Conservation (phyloP, 2,329 filamentous ascomycete species). For the Penicillium corylophilum region DNA sequence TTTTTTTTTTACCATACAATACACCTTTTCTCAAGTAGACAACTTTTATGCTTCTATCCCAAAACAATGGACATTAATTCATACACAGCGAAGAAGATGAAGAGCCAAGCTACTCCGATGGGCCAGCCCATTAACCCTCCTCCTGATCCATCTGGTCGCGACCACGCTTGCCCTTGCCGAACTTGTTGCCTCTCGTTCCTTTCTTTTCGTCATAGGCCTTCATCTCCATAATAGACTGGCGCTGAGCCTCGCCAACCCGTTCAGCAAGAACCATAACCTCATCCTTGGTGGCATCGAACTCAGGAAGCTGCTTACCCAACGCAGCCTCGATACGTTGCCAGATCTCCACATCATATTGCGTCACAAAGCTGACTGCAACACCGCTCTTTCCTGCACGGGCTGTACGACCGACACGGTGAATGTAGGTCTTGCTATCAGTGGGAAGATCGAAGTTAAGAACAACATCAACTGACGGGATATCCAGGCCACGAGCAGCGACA, state of each 20-base stretch:
- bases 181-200: slow-evolving; percentile 48
- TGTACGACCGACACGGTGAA: slow-evolving; percentile 85
- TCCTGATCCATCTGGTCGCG: slow-evolving; percentile 72
- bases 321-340: slow-evolving; percentile 79
- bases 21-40: background rate
- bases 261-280: slow-evolving; percentile 80
- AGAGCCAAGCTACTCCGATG: background rate
- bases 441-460: slow-evolving; percentile 86
- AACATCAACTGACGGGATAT: slow-evolving; percentile 87
- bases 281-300: slow-evolving; percentile 71
- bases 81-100: slow-evolving; percentile 2
- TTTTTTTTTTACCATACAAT: background rate
- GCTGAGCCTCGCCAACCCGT: slow-evolving; percentile 79
- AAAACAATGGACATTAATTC: slow-evolving; percentile 9
- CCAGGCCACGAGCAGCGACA: slow-evolving; percentile 87
- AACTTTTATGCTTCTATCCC: slow-evolving; percentile 7
- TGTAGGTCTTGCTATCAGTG: slow-evolving; percentile 83
- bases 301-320: slow-evolving; percentile 70
- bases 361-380: slow-evolving; percentile 75
- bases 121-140: slow-evolving; percentile 55
- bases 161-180: slow-evolving; percentile 56
- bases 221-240: slow-evolving; percentile 76
- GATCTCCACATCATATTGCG: slow-evolving; percentile 83
- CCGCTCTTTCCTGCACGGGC: slow-evolving; percentile 84
- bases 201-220: slow-evolving; percentile 73